Conservation (phyloP, 75 land plant genomes). For the Chamaecyparis obtusa region DNA sequence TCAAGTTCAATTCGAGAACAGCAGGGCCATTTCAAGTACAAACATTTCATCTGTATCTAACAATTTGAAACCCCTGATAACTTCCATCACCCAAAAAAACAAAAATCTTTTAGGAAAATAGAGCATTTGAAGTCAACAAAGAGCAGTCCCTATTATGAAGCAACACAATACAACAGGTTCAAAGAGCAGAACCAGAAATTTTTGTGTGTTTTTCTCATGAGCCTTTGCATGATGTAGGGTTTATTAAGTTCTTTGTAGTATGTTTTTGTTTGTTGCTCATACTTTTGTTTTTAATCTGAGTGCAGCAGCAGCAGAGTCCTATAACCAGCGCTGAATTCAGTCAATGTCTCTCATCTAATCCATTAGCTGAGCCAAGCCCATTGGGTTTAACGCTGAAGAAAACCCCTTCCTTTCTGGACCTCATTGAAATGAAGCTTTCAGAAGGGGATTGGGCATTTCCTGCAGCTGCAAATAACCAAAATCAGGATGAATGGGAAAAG, state of each 20-base stretch:
- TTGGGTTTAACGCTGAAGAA: conserved; percentile 58
- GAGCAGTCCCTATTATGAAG: neutral
- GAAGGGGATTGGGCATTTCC: neutral
- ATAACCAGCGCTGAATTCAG: neutral
- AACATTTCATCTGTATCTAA: no score
- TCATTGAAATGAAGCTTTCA: conserved; percentile 32
- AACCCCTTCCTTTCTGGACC: conserved; percentile 64
- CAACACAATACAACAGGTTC: no score
- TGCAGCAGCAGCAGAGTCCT: neutral
- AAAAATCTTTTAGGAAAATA: neutral
- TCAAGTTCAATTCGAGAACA: neutral
- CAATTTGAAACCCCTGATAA: neutral
- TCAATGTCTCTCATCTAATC: conserved; percentile 14
- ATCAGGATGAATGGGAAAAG: neutral
- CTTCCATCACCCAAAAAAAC: neutral
- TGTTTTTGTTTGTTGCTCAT: neutral
- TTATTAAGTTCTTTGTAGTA: neutral
- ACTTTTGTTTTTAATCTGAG: neutral
- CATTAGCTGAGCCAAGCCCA: conserved; percentile 52
- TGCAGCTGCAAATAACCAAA: neutral
- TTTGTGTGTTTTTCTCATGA: neutral
- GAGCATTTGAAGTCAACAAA: neutral
- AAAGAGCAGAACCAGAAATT: neutral
- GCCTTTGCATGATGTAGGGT: neutral
- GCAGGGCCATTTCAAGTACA: neutral